These are phyloP conservation scores for Metarhizium anisopliae DNA, from an alignment of 2,329 filamentous ascomycete species.

Conservation along the genomic window DNA sequence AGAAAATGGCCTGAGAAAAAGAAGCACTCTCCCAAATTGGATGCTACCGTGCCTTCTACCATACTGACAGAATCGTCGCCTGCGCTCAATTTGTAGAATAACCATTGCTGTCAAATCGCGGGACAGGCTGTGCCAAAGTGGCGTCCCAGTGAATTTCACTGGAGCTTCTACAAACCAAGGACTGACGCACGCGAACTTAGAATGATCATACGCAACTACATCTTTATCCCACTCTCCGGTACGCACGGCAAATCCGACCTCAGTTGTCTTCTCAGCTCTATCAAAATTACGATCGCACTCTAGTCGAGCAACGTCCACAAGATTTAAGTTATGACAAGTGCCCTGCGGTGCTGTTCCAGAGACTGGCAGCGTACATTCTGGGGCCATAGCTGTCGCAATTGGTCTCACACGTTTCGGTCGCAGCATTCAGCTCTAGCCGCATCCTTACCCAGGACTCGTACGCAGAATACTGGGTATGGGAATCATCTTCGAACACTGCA, in stretches of 20 bases:
- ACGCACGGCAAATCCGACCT: neutral
- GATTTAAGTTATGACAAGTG: conserved; percentile 1
- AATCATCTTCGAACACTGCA: conserved; percentile 9
- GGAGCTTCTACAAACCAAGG: no score
- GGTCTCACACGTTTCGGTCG: neutral
- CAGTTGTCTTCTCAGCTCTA: neutral
- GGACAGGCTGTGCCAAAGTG: no score
- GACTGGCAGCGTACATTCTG: neutral
- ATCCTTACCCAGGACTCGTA: neutral
- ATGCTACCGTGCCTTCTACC: no score
- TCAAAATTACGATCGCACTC: no score
- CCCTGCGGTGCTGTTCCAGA: conserved; percentile 4
- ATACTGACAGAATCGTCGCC: no score
- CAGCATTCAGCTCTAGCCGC: neutral
- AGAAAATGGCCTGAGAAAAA: no score
- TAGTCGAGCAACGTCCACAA: neutral
- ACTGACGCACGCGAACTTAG: no score
- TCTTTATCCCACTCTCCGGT: neutral
- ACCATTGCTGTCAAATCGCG: no score
- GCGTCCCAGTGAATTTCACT: no score
- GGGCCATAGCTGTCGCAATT: neutral
- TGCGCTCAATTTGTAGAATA: no score
- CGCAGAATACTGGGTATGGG: neutral
- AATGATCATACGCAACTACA: neutral
- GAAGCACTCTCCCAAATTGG: no score